Conservation (phyloP, 2,329 filamentous ascomycete species). For the Didymella pomorum region DNA sequence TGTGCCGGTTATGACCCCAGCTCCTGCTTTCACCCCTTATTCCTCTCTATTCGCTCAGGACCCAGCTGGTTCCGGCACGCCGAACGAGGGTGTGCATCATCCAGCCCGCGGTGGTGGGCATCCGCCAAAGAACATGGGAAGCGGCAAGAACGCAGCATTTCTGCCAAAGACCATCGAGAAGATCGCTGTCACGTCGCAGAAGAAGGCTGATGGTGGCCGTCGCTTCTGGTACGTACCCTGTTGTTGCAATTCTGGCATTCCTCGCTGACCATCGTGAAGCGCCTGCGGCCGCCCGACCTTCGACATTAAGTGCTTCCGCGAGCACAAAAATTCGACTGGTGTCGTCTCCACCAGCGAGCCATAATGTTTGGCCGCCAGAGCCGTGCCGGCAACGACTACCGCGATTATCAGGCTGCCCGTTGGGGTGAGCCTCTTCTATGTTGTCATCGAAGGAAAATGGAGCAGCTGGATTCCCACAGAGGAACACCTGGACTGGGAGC, state of each 20-base stretch:
- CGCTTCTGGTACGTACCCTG: neutral
- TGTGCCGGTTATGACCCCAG: neutral
- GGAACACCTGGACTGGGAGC: slow-evolving; percentile 7
- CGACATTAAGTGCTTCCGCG: slow-evolving; percentile 9
- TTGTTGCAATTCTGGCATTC: neutral
- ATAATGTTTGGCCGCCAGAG: neutral
- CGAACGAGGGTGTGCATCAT: neutral
- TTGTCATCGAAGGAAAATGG: neutral
- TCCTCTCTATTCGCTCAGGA: neutral
- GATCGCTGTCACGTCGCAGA: slow-evolving; percentile 1
- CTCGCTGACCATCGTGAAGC: neutral
- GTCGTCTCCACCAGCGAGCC: slow-evolving; percentile 7
- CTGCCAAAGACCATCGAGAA: slow-evolving; percentile 7
- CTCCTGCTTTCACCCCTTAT: neutral
- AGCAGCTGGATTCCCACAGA: slow-evolving; percentile 1
- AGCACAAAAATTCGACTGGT: slow-evolving; percentile 15
- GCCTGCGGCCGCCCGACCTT: slow-evolving; percentile 4
- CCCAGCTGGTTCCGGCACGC: neutral
- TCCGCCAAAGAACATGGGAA: neutral
- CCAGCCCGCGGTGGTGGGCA: neutral
- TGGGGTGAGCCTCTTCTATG: slow-evolving; percentile 1
- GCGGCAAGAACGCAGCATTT: neutral
- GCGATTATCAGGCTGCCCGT: neutral
- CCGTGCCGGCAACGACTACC: neutral
- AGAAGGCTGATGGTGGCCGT: neutral